Conservation (phyloP, 2,329 filamentous ascomycete species). For the Huntiella decipiens region DNA sequence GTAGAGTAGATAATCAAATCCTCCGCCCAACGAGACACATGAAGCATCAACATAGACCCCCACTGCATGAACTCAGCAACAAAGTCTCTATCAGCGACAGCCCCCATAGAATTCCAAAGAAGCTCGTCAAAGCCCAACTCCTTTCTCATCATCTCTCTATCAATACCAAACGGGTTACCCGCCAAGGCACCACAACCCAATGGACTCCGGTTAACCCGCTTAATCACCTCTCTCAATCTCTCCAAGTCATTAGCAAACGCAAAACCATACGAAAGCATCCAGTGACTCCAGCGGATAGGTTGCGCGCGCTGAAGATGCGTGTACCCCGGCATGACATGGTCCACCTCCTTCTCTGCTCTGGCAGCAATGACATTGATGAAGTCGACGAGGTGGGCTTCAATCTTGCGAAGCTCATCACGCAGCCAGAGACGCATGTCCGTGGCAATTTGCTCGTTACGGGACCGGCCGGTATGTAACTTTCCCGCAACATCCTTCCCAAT, state of each 20-base stretch:
- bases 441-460: conserved; percentile 76
- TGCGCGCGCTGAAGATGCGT: conserved; percentile 70
- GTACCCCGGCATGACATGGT: conserved; percentile 70
- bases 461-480: conserved; percentile 76
- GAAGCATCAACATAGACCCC: conserved; percentile 58
- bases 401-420: conserved; percentile 48
- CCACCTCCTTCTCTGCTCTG: conserved; percentile 49
- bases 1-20: conserved; percentile 73
- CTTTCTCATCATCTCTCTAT: conserved; percentile 57
- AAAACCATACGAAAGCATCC: conserved; percentile 57
- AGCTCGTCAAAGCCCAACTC: conserved; percentile 66
- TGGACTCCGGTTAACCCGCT: conserved; percentile 53
- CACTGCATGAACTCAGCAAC: conserved; percentile 67
- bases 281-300: conserved; percentile 67
- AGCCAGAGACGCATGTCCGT: conserved; percentile 86
- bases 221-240: conserved; percentile 52
- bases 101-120: conserved; percentile 59
- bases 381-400: conserved; percentile 49
- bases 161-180: conserved; percentile 66
- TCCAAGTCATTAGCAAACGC: conserved; percentile 58
- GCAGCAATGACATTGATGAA: conserved; percentile 50
- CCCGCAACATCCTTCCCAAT: conserved; percentile 72
- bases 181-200: conserved; percentile 61
- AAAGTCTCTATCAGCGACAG: conserved; percentile 63
- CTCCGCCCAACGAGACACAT: conserved; percentile 65